Conservation (phyloP, 108 stramenopile species). For the Seminavis robusta region DNA sequence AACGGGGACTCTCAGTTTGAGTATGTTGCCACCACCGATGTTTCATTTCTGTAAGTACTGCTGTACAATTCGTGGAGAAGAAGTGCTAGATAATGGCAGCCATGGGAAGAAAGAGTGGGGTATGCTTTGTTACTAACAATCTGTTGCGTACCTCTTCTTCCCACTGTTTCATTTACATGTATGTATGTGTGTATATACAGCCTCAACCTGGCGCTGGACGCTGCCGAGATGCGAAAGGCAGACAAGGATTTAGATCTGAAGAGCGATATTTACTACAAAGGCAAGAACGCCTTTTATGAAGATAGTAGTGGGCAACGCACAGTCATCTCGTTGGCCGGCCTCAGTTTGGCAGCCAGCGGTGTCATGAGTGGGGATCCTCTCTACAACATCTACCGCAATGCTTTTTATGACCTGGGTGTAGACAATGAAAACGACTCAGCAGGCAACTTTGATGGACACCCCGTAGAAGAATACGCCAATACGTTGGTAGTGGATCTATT, state of each 20-base stretch:
- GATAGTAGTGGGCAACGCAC: neutral
- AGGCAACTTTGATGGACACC: constrained; percentile 53
- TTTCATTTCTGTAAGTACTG: too few species aligned
- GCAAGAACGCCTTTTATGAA: neutral
- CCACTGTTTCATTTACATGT: too few species aligned
- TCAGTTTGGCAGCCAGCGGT: constrained; percentile 16
- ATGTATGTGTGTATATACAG: too few species aligned
- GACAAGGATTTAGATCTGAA: constrained; percentile 1
- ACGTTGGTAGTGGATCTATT: constrained; percentile 60
- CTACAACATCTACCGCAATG: constrained; percentile 67
- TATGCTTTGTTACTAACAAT: too few species aligned
- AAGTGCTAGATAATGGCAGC: too few species aligned
- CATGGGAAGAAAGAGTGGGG: too few species aligned
- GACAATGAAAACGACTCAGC: constrained; percentile 34
- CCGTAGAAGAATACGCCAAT: constrained; percentile 47
- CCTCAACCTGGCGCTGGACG: constrained; percentile 5
- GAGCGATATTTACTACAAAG: constrained; percentile 6
- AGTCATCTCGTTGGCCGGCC: neutral
- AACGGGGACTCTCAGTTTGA: too few species aligned
- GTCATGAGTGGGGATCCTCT: constrained; percentile 49
- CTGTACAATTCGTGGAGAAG: too few species aligned
- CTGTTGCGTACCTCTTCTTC: too few species aligned
- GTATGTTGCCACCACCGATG: too few species aligned
- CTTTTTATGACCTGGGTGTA: constrained; percentile 52
- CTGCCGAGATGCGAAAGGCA: constrained; percentile 5